Evolutionary conservation across 164 flowering plant species (phyloP).

Genomic region (Santalum album): DNA sequence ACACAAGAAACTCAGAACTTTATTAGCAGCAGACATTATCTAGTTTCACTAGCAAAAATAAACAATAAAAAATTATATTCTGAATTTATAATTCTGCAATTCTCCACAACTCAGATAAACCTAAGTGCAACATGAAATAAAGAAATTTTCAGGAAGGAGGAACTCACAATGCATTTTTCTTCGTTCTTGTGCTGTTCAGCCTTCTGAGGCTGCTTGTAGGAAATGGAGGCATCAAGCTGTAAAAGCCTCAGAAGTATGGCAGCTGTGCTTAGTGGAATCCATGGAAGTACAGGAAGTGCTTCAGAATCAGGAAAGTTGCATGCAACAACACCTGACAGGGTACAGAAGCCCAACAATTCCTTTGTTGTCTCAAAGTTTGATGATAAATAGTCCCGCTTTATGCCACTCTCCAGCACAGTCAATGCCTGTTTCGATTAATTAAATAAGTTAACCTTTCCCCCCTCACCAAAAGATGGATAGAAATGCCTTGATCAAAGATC

Average conservation of each 20-base stretch:
- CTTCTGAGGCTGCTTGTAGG: background rate
- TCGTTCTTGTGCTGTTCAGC: background rate
- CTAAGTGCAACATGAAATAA: too few relatives aligned
- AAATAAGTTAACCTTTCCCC: too few relatives aligned
- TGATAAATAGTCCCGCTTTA: background rate
- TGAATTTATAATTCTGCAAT: background rate
- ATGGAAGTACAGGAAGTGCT: background rate
- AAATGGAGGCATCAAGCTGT: slow-evolving; percentile 1
- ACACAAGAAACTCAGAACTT: too few relatives aligned
- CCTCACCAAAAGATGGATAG: too few relatives aligned
- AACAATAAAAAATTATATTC: background rate
- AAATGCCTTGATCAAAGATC: too few relatives aligned
- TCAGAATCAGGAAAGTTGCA: background rate
- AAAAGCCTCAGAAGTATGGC: background rate
- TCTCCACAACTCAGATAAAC: background rate
- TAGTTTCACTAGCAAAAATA: background rate
- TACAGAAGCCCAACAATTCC: slow-evolving; percentile 1
- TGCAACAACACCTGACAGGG: too few relatives aligned
- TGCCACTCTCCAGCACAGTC: slow-evolving; percentile 4
- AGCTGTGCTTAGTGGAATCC: background rate
- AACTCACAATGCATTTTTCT: background rate
- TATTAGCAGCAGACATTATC: background rate
- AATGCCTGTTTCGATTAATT: background rate
- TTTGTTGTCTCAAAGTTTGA: slow-evolving; percentile 5
- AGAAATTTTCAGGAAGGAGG: background rate